phyloP scores from a whole-genome alignment of 257 asterid species.

The Schizonepeta tenuifolia region DNA sequence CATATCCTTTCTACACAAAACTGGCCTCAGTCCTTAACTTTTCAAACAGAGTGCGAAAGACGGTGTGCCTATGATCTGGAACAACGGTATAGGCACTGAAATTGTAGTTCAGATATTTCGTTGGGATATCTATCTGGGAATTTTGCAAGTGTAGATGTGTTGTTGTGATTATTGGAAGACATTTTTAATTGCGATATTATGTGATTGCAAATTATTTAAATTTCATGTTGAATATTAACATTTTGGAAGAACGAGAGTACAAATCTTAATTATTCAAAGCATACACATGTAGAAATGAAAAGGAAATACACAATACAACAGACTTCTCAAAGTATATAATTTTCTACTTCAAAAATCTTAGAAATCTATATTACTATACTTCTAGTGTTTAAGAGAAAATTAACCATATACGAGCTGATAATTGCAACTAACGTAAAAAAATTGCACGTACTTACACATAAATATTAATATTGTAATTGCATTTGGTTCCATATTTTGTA shows the following conservation, averaged over 20 bases:
- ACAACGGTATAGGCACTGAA: neutral
- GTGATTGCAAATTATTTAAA: neutral
- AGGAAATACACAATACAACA: neutral
- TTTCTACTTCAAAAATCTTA: neutral
- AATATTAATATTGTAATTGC: neutral
- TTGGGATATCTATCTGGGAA: neutral
- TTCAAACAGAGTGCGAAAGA: no score
- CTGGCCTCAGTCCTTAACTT: no score
- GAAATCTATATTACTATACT: neutral
- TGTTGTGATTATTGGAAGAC: neutral
- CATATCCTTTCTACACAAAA: neutral
- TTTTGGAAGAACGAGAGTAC: neutral
- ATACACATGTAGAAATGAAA: neutral
- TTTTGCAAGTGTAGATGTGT: neutral
- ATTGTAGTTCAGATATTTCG: neutral
- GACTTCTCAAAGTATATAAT: neutral
- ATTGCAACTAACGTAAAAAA: slow-evolving; percentile 9
- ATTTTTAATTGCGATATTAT: neutral
- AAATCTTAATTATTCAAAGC: neutral
- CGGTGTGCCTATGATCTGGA: neutral
- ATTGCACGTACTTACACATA: neutral
- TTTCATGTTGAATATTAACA: neutral
- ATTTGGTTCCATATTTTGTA: slow-evolving; percentile 36
- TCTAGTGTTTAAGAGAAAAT: neutral
- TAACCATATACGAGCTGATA: neutral